Evolutionary conservation across 768 basidiomycete species (phyloP), one percentile per base, ranked within the genome.

Genomic region (Psilocybe sp.): DNA sequence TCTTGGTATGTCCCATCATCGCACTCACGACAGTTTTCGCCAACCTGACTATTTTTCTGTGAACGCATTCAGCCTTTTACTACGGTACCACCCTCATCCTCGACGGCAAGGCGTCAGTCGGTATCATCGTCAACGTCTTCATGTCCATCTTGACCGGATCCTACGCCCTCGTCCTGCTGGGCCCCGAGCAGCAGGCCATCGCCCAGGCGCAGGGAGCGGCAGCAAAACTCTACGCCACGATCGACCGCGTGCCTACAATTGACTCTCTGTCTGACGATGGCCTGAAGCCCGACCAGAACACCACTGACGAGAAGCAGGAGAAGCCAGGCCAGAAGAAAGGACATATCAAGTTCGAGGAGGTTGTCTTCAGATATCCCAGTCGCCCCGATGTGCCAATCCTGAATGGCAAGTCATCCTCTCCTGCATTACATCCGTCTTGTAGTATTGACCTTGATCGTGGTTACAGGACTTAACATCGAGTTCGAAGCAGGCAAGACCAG

Each of bases 61-160:
- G 12, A 20, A 10, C 31, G 1, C 31, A 59, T 33, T 42, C 40
- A 85, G 92, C 94, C 5, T 98, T 97, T 66, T 79, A 77, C 60
- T 97, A 88, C 57, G 94, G 95, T 52, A 91, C 90, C 3, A 93
- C 91, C 1, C 81, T 98, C 56, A 84, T 93, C 58, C 75, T 85
- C 45, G 55, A 74, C 10, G 72, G 74, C 12, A 66, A 81, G 39
- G 81, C 84, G 16, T 72, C 73, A 39, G 72, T 86, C 8, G 94
- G 92, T 9, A 59, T 74, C 14, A 81, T 97, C 47, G 79, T 97
- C 47, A 97, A 89, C 57, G 92, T 93, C 38, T 81, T 95, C 67
- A 69, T 91, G 57, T 77, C 89, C 40, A 84, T 95, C 61, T 69
- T 95, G 39, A 92, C 93, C 59, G 94, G 93, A 60, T 89, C 92